Base-by-base conservation (phyloP, 805 yeast genomes). In the Monosporozyma aerobia region DNA sequence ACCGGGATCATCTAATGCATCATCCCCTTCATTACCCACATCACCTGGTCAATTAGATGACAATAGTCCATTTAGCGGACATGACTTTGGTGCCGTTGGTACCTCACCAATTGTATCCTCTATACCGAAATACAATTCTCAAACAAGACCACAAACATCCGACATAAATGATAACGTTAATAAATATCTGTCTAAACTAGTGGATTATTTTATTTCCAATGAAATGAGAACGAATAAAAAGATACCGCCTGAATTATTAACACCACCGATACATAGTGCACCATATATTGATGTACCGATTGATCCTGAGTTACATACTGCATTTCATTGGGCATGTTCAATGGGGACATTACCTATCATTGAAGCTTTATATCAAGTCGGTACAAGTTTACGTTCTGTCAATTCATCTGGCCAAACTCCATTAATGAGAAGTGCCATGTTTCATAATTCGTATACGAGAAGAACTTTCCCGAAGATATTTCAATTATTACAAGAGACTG, bases 321-420 rank as follows among this genome's bases (percentile, higher is more conserved):
- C 96, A 1, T 82, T 94, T 59, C 99, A 94, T 69, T 94, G 98
- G 97, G 96, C 98, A 0, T 89, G 97, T 55, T 86, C 98, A 0
- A 89, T 94, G 79, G 99, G 98, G 3, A 87, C 84, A 64, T 69
- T 85, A 35, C 78, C 77, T 47, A 82, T 90, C 69, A 82, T 88
- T 52, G 94, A 85, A 58, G 78, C 90, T 13, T 74, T 94, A 44
- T 70, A 88, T 32, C 75, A 81, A 30, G 80, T 84, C 41, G 95
- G 96, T 4, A 94, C 96, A 2, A 67, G 59, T 51, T 55, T 57
- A 79, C 83, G 69, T 77, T 80, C 52, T 3, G 69, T 78, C 14
- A 86, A 86, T 61, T 77, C 81, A 54, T 77, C 77, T 46, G 97
- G 97, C 0, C 88, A 90, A 63, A 90, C 90, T 23, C 95, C 98